A percentile compares a stretch with the other conserved stretches of the same genome.
Conservation (phyloP, 1,139 yeast species). For the Zygoascus sp. region DNA sequence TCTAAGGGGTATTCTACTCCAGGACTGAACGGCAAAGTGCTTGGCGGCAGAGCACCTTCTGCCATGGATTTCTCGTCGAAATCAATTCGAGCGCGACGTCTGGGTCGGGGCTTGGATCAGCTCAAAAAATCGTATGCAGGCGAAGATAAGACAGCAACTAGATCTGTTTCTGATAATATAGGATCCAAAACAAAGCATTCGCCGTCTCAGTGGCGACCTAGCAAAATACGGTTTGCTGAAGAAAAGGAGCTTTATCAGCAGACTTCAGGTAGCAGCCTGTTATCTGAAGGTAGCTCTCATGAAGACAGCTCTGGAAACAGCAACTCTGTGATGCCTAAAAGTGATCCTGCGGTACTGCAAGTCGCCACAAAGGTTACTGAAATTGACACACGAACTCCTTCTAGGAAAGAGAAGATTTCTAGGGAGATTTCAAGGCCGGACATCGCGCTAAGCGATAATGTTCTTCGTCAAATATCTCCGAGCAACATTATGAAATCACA, state of each 20-base stretch:
- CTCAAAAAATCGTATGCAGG: conserved; percentile 7
- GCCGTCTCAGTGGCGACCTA: conserved; percentile 11
- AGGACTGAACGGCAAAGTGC: background rate
- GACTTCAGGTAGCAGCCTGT: background rate
- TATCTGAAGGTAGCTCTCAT: background rate
- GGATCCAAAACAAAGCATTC: background rate
- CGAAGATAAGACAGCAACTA: background rate
- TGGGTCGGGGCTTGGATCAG: conserved; percentile 7
- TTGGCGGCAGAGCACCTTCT: conserved; percentile 2
- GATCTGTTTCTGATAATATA: background rate
- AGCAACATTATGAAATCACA: background rate
- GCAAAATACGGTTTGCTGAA: conserved; percentile 11
- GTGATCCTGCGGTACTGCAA: background rate
- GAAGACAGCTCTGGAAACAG: background rate
- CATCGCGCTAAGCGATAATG: background rate
- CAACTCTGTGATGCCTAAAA: background rate
- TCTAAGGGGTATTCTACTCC: background rate
- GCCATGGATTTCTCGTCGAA: background rate
- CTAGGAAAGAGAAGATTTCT: conserved; percentile 1
- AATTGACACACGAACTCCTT: conserved; percentile 12
- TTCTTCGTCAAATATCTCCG: background rate
- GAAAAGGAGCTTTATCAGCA: background rate
- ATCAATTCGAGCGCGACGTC: background rate
- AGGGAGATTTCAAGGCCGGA: background rate
- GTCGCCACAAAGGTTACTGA: conserved; percentile 1